Conservation (phyloP, 192 early-diverging fungal species). For the Borealophlyctis nickersoniae region DNA sequence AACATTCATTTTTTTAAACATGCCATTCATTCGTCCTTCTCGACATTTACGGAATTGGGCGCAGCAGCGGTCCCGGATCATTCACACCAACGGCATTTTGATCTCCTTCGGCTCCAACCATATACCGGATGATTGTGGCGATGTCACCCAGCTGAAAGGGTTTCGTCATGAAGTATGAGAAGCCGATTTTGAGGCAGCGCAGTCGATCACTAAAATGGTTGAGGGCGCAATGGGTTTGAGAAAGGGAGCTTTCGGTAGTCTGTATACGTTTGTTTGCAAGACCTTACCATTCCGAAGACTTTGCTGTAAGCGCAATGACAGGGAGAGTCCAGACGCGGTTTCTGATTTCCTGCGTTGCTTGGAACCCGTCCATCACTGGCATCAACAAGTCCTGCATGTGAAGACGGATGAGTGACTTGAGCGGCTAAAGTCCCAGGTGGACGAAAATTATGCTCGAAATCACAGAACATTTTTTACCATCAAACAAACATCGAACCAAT, state of each 20-base stretch:
- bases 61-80: too few species aligned
- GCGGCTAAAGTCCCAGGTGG: background rate
- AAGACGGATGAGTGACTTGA: background rate
- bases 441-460: background rate
- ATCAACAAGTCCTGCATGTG: slow-evolving; percentile 32
- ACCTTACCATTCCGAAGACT: slow-evolving; percentile 30
- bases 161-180: slow-evolving; percentile 36
- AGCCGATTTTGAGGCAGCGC: slow-evolving; percentile 33
- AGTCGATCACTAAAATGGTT: slow-evolving; percentile 22
- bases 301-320: slow-evolving; percentile 37
- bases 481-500: slow-evolving; percentile 29
- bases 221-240: background rate
- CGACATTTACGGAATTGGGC: too few species aligned
- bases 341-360: slow-evolving; percentile 29
- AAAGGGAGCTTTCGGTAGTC: background rate
- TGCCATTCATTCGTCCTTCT: too few species aligned
- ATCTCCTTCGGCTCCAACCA: slow-evolving; percentile 30
- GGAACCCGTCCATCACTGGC: slow-evolving; percentile 39
- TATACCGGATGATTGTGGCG: slow-evolving; percentile 26
- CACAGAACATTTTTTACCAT: slow-evolving; percentile 23
- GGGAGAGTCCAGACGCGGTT: slow-evolving; percentile 25
- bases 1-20: too few species aligned
- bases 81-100: slow-evolving; percentile 7
- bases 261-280: background rate
- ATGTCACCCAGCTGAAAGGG: slow-evolving; percentile 32